Conservation (phyloP, 805 yeast species). For the Candida vaughaniae region DNA sequence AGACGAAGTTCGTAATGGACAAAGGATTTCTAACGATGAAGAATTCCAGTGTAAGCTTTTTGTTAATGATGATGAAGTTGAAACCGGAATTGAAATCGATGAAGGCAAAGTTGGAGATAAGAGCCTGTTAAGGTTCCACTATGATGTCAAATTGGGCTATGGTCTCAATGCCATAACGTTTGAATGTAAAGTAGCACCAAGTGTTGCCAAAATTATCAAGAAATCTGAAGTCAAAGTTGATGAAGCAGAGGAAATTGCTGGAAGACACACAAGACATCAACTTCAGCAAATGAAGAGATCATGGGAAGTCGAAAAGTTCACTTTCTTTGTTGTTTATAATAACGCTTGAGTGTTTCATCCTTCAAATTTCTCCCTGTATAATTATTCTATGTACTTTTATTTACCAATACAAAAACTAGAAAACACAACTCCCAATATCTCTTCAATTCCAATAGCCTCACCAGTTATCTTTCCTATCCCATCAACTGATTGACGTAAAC, state of each 20-base stretch:
- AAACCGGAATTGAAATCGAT: slow-evolving; percentile 29
- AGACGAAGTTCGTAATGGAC: slow-evolving; percentile 32
- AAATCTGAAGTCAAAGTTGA: slow-evolving; percentile 18
- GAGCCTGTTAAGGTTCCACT: slow-evolving; percentile 24
- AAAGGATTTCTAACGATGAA: slow-evolving; percentile 33
- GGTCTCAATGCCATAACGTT: slow-evolving; percentile 41
- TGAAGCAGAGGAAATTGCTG: slow-evolving; percentile 30
- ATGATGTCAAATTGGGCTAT: slow-evolving; percentile 39
- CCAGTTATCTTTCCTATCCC: slow-evolving; percentile 95
- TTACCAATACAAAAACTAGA: slow-evolving; percentile 94
- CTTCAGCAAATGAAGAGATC: slow-evolving; percentile 43
- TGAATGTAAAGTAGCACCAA: slow-evolving; percentile 43
- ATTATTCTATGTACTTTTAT: slow-evolving; percentile 29
- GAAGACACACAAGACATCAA: slow-evolving; percentile 47
- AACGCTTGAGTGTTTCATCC: slow-evolving; percentile 9
- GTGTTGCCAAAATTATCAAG: slow-evolving; percentile 35
- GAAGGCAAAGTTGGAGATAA: slow-evolving; percentile 14
- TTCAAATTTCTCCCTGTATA: too few relatives aligned
- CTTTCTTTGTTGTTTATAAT: slow-evolving; percentile 31
- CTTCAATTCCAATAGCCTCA: slow-evolving; percentile 83
- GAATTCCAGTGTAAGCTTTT: slow-evolving; percentile 41
- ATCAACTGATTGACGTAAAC: slow-evolving; percentile 67
- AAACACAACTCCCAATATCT: slow-evolving; percentile 86
- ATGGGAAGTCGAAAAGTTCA: slow-evolving; percentile 45
- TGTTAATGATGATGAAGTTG: slow-evolving; percentile 41